Base-by-base conservation (phyloP, 306 rosid genomes). In the Ormosia emarginata region DNA sequence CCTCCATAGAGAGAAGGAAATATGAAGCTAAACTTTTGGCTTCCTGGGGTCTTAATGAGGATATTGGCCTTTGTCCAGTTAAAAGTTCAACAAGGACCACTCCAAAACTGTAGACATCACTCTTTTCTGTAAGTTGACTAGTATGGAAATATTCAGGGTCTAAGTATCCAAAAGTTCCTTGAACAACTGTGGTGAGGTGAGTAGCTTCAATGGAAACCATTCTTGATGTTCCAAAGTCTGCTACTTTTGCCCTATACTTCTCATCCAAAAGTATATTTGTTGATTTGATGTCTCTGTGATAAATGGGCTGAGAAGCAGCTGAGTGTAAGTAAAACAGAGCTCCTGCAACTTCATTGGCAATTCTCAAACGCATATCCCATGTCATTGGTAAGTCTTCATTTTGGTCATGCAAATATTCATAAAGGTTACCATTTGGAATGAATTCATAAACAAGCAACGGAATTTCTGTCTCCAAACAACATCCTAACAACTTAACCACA, bases 251-350 rank as follows among this genome's bases (percentile, higher is more conserved):
- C 29, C 56, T 83, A 2, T 61, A 71, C 37, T 77, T 78, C 14
- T 55, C 86, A 63, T 84, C 87, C 67, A 84, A 58, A 0, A 84
- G 75, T 67, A 84, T 84, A 70, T 80, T 84, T 7, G 87, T 73
- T 6, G 87, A 67, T 44, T 84, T 84, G 32, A 84, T 68, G 8
- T 84, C 87, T 12, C 82, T 68, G 0, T 84, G 87, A 15, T 68
- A 84, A 50, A 84, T 61, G 29, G 87, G 87, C 0, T 53, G 72
- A 37, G 81, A 84, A 15, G 87, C 84, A 15, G 17, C 78, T 0
- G 84, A 79, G 64, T 84, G 87, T 30, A 84, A 62, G 75, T 83
- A 83, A 46, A 52, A 83, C 0, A 83, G 29, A n/a, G 86, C 82
- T 83, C 82, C 75, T 0, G 64, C 82, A 39, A 83, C 53, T 53